phyloP scores from a whole-genome alignment of 257 asterid genomes.

The Salvia hispanica region DNA sequence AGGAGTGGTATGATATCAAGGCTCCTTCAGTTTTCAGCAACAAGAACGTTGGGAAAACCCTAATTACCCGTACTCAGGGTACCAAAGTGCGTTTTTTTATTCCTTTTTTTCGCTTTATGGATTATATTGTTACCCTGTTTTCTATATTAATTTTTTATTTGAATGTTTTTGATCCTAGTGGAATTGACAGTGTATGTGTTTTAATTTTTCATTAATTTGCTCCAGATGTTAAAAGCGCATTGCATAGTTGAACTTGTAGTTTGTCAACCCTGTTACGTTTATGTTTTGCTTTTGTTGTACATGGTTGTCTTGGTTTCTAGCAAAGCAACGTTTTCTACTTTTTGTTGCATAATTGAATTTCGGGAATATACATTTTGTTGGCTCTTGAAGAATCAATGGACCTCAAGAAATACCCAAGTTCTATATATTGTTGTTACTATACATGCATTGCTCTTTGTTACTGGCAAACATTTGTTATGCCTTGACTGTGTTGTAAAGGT shows the following conservation, averaged over 20 bases:
- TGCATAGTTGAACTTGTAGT: not conserved
- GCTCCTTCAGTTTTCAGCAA: conserved; percentile 58
- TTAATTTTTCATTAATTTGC: not conserved
- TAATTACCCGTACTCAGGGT: conserved; percentile 71
- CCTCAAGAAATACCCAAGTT: not conserved
- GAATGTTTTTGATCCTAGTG: not conserved
- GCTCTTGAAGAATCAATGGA: not conserved
- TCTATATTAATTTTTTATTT: too few relatives aligned
- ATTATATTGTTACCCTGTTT: not conserved
- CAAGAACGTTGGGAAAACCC: conserved; percentile 62
- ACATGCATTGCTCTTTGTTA: not conserved
- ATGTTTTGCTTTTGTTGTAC: not conserved
- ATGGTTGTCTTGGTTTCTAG: not conserved
- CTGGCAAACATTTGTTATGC: not conserved
- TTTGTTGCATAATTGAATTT: not conserved
- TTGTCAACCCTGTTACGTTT: too few relatives aligned
- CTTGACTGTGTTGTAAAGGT: not conserved
- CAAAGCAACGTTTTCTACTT: not conserved
- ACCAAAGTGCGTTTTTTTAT: conserved; percentile 45
- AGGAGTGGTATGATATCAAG: conserved; percentile 72
- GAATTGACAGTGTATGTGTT: not conserved
- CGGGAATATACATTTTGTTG: too few relatives aligned
- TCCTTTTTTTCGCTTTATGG: not conserved
- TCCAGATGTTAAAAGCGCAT: not conserved
- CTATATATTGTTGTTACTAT: too few relatives aligned